Conservation (phyloP, 345 rosid genomes). For the Noccaea caerulescens region DNA sequence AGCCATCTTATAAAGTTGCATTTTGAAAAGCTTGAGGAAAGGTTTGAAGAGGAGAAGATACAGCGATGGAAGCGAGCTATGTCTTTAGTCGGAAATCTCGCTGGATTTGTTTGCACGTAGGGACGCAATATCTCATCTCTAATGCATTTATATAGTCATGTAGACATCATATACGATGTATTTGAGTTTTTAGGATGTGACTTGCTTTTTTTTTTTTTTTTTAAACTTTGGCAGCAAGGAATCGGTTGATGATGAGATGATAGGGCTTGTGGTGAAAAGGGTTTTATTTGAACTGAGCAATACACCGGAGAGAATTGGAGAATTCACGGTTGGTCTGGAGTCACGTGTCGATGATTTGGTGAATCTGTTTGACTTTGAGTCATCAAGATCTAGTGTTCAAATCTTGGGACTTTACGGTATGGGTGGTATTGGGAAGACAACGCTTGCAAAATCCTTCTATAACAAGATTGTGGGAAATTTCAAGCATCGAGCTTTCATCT, state of each 20-base stretch:
- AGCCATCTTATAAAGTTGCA: no score
- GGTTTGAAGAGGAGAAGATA: no score
- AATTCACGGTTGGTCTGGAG: constrained; percentile 33
- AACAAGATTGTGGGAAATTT: constrained; percentile 23
- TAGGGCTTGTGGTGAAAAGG: background rate
- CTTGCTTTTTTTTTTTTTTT: no score
- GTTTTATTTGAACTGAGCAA: background rate
- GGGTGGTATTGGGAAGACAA: constrained; percentile 51
- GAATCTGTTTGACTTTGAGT: background rate
- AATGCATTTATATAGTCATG: no score
- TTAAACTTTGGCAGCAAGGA: no score
- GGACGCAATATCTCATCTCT: no score
- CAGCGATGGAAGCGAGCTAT: no score
- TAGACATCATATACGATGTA: background rate
- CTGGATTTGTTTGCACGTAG: no score
- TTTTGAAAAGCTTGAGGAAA: no score
- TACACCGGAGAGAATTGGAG: background rate
- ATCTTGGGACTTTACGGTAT: constrained; percentile 42
- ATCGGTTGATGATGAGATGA: background rate
- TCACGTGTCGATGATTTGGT: constrained; percentile 2
- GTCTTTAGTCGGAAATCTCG: no score
- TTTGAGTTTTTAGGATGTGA: no score
- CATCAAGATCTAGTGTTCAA: background rate
- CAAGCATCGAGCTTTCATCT: constrained; percentile 36
- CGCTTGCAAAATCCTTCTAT: constrained; percentile 36